phyloP scores from a whole-genome alignment of 2,329 filamentous ascomycete genomes.

The Aureobasidium sp. region DNA sequence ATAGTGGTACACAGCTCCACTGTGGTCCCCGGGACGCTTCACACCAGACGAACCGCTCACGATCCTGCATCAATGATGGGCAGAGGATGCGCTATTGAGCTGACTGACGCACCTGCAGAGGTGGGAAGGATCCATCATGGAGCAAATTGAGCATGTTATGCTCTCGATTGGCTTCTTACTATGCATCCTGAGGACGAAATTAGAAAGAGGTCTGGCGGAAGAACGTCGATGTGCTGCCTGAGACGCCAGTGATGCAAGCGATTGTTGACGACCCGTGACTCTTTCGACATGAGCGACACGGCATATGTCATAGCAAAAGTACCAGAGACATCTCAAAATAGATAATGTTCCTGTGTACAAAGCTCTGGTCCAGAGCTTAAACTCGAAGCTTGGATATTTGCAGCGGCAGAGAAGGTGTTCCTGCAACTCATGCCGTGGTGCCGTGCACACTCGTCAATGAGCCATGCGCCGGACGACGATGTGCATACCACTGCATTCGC shows the following conservation, averaged over 20 bases:
- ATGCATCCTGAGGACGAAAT: neutral
- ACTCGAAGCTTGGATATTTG: neutral
- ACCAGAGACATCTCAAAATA: neutral
- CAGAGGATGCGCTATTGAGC: slow-evolving; percentile 11
- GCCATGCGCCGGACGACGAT: neutral
- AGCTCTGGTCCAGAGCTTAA: neutral
- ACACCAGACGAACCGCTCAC: neutral
- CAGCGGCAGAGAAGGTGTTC: neutral
- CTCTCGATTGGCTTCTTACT: neutral
- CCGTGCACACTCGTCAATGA: neutral
- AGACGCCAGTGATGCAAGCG: neutral
- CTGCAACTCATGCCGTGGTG: neutral
- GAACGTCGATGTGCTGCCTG: neutral
- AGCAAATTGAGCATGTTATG: slow-evolving; percentile 2
- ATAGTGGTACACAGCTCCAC: neutral
- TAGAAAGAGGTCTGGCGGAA: neutral
- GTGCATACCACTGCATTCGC: neutral
- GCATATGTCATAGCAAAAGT: neutral
- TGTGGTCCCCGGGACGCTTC: neutral
- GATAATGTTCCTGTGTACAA: neutral
- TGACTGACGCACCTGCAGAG: slow-evolving; percentile 2
- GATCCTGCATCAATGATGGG: neutral
- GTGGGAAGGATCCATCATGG: neutral
- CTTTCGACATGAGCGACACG: neutral
- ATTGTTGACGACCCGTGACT: neutral